Conservation (phyloP, 1,284 basidiomycete genomes). For the Singerocomus inundabilis region DNA sequence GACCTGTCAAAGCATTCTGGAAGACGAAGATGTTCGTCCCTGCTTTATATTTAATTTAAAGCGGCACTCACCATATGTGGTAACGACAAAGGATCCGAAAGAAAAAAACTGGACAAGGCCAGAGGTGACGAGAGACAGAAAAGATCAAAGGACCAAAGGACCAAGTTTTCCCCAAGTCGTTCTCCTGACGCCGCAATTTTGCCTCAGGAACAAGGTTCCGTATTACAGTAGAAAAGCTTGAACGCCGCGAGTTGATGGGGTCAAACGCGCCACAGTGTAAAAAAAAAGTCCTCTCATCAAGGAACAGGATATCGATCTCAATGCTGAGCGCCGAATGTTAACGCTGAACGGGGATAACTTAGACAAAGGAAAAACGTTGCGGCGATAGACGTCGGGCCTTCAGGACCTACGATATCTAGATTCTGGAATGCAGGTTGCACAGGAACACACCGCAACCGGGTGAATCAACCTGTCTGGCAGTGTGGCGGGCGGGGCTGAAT, state of each 20-base stretch:
- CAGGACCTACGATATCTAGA: no score
- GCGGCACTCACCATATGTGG: no score
- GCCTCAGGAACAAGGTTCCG: neutral
- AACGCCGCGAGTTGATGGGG: neutral
- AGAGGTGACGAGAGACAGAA: no score
- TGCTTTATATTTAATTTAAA: neutral
- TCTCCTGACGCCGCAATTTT: neutral
- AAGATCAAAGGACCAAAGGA: no score
- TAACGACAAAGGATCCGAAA: no score
- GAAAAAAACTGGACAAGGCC: no score
- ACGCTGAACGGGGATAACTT: neutral
- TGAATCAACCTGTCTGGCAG: neutral
- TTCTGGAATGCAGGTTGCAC: neutral
- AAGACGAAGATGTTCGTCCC: neutral
- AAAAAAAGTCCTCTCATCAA: neutral
- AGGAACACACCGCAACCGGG: neutral
- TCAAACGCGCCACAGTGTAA: neutral
- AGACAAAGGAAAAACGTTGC: neutral
- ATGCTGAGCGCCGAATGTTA: no score
- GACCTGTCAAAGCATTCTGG: neutral
- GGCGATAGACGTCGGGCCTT: neutral
- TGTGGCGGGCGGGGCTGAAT: constrained; percentile 9
- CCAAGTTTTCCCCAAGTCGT: no score
- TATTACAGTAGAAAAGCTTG: constrained; percentile 2
- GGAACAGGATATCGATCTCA: neutral